Evolutionary conservation across 192 early-diverging fungal genomes (phyloP), one percentile per base, ranked within the genome.

Genomic region (Fimicolochytrium jonesii): DNA sequence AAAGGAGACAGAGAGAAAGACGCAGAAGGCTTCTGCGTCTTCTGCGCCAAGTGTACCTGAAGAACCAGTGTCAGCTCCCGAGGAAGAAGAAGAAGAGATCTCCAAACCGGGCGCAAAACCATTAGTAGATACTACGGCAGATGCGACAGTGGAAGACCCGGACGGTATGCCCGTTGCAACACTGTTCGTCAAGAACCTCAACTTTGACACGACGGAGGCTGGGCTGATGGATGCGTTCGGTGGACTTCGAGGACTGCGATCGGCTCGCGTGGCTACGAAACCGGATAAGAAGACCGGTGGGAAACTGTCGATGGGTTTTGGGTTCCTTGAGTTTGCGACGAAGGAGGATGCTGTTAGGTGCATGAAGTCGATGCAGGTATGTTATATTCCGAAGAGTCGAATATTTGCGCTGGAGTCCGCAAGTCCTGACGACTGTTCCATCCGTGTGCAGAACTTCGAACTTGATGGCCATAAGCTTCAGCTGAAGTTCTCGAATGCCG

Each of bases 171-270:
- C 79, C 6, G 84, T 85, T 26, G 83, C 88, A 5, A 92, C 93
- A 11, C 70, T 98, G 56, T 98, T 97, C 81, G 85, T 98, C 67
- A 98, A 98, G 78, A 98, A 98, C 56, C 79, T 98, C 39, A 90
- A 78, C 73, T 98, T 97, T 72, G 76, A 85, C 57, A 98, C 94
- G 0, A 95, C 88, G 0, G 90, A 92, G 6, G 87, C 86, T 22
- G 82, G 72, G 2, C 73, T 98, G 35, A 79, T 72, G 17, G 77
- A 86, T 59, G 77, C 88, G 4, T 98, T 96, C 62, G 64, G 72
- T 4, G 81, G 67, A 26, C 71, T 90, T n/a, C 79, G 82, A n/a
- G 92, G 92, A 4, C 80, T 94, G 61, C 76, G 88, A 31, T 87
- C 86, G 20, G 87, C 87, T n/a, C 76, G 85, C 39, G 86, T 98